Conservation (phyloP, 768 basidiomycete species). For the Tylopilus subfusipes region DNA sequence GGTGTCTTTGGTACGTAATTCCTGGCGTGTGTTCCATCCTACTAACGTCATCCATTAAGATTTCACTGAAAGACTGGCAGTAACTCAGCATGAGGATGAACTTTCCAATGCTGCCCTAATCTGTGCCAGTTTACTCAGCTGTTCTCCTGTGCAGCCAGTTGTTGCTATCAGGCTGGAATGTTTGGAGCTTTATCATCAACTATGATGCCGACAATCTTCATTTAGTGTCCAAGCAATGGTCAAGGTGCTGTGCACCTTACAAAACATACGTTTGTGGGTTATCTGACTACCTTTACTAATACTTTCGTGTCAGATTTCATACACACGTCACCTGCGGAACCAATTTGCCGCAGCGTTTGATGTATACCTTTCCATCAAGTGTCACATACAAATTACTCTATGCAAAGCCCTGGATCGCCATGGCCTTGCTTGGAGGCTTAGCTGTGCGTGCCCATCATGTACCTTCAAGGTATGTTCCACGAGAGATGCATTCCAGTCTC, state of each 20-base stretch:
- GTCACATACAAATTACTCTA: not conserved
- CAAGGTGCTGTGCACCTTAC: not conserved
- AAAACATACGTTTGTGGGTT: not conserved
- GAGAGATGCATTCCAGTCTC: not conserved
- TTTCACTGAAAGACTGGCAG: not conserved
- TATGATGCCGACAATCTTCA: not conserved
- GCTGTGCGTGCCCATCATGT: not conserved
- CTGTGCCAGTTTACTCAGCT: not conserved
- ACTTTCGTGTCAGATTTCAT: not conserved
- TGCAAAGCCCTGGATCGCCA: not conserved
- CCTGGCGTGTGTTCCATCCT: too few species aligned
- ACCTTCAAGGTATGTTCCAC: not conserved
- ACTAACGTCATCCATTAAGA: not conserved
- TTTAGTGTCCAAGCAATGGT: constrained; percentile 1
- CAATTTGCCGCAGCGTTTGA: not conserved
- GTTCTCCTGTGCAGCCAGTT: not conserved
- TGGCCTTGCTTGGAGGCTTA: not conserved
- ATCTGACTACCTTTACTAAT: not conserved
- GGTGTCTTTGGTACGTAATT: not conserved
- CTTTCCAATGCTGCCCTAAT: not conserved
- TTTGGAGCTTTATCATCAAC: not conserved
- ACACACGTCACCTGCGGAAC: not conserved
- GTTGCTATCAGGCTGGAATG: not conserved
- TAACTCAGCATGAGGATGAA: not conserved
- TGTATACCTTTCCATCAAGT: not conserved